Conservation (phyloP, 805 yeast genomes). For the Alloascoidea hylecoeti region DNA sequence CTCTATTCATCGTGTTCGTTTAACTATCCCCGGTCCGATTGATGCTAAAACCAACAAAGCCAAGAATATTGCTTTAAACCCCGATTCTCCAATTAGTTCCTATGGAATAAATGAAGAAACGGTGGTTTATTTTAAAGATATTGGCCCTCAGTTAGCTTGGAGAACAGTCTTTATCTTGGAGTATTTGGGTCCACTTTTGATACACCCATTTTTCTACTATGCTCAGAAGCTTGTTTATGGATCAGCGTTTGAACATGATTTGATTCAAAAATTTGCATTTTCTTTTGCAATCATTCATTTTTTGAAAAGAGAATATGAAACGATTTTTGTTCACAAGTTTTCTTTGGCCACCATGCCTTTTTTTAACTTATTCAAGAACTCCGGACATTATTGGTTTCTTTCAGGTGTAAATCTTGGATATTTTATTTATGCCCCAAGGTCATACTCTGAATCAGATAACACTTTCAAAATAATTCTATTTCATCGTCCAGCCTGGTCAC, state of each 20-base stretch:
- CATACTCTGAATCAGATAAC: slow-evolving; percentile 11
- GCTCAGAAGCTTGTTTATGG: slow-evolving; percentile 22
- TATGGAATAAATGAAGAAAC: slow-evolving; percentile 26
- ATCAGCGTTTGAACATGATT: slow-evolving; percentile 22
- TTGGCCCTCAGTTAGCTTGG: slow-evolving; percentile 93
- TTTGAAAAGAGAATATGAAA: slow-evolving; percentile 79
- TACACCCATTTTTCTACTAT: slow-evolving; percentile 59
- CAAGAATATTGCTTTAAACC: slow-evolving; percentile 29
- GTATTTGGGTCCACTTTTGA: slow-evolving; percentile 76
- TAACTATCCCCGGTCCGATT: slow-evolving; percentile 26
- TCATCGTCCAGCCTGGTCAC: slow-evolving; percentile 5
- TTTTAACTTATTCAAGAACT: slow-evolving; percentile 76
- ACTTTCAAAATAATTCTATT: background rate
- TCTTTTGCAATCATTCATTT: slow-evolving; percentile 59
- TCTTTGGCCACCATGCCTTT: slow-evolving; percentile 90
- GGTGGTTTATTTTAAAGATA: slow-evolving; percentile 59
- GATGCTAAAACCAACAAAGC: slow-evolving; percentile 18
- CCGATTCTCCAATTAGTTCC: slow-evolving; percentile 27
- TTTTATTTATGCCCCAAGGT: slow-evolving; percentile 30
- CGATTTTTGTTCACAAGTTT: slow-evolving; percentile 71
- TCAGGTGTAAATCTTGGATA: slow-evolving; percentile 51
- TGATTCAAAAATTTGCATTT: slow-evolving; percentile 39
- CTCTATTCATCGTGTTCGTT: slow-evolving; percentile 38
- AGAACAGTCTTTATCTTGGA: slow-evolving; percentile 79
- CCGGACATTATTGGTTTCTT: slow-evolving; percentile 85